Evolutionary conservation across 2,329 filamentous ascomycete genomes (phyloP).

Genomic region (Cercospora berteroae): DNA sequence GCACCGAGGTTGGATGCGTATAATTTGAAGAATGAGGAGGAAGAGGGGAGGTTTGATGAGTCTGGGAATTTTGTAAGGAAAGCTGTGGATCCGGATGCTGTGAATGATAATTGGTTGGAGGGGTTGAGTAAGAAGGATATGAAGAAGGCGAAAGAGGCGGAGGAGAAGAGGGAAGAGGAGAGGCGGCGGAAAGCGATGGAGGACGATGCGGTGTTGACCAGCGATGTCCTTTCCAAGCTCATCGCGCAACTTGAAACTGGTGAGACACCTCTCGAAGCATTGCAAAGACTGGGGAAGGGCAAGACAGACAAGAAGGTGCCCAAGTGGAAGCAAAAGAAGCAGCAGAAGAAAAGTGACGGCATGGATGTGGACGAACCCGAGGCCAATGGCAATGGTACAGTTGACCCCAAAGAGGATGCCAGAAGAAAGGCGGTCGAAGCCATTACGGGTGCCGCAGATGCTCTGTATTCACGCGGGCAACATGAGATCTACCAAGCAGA

Average conservation of each 20-base stretch:
- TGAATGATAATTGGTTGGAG: conserved; percentile 89
- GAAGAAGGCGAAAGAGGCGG: conserved; percentile 79
- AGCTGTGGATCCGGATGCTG: conserved; percentile 80
- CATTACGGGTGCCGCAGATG: conserved; percentile 87
- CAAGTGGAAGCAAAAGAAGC: conserved; percentile 62
- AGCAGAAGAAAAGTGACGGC: conserved; percentile 48
- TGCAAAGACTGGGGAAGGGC: conserved; percentile 64
- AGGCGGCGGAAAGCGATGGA: conserved; percentile 66
- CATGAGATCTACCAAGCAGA: conserved; percentile 90
- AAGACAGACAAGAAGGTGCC: conserved; percentile 59
- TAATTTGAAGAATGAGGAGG: conserved; percentile 85
- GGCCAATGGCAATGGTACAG: conserved; percentile 31
- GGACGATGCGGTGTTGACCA: conserved; percentile 71
- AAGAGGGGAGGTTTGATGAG: conserved; percentile 90
- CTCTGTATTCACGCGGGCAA: conserved; percentile 76
- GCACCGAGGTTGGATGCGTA: conserved; percentile 95
- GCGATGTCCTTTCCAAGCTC: conserved; percentile 70
- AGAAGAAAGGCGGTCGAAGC: conserved; percentile 73
- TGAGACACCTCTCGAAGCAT: conserved; percentile 84
- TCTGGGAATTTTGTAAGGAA: conserved; percentile 88
- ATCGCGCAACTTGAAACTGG: conserved; percentile 72
- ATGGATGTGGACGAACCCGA: conserved; percentile 66
- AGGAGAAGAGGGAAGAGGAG: conserved; percentile 79
- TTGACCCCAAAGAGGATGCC: conserved; percentile 66
- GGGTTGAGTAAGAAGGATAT: conserved; percentile 93